Percentiles rank a stretch among this genome's conserved stretches.
Conservation (phyloP, 2,329 filamentous ascomycete species). For the Sclerotiophoma versabilis region DNA sequence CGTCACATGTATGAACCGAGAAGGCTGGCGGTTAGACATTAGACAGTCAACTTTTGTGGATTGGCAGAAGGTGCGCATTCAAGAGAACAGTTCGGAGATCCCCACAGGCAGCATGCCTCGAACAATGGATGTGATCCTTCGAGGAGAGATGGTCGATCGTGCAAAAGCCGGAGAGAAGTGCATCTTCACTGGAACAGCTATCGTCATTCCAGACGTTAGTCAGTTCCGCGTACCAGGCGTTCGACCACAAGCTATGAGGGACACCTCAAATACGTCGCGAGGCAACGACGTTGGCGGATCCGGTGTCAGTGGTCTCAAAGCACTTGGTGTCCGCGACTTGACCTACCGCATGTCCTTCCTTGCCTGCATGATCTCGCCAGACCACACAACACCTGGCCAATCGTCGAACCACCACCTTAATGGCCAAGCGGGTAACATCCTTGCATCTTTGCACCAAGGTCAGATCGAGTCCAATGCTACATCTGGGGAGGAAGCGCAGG, state of each 20-base stretch:
- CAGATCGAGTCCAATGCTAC: conserved; percentile 67
- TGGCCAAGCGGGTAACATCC: conserved; percentile 81
- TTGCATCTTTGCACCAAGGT: conserved; percentile 80
- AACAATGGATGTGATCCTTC: conserved; percentile 95
- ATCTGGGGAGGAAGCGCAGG: conserved; percentile 84
- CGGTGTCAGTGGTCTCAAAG: conserved; percentile 87
- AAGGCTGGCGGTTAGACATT: conserved; percentile 97
- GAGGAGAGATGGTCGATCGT: conserved; percentile 96
- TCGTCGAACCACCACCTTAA: conserved; percentile 71
- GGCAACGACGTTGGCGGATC: conserved; percentile 81
- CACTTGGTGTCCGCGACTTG: conserved; percentile 90
- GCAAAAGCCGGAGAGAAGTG: conserved; percentile 98
- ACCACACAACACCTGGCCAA: conserved; percentile 81
- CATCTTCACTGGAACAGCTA: conserved; percentile 94
- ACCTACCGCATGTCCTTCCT: conserved; percentile 97
- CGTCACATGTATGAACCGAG: conserved; percentile 81
- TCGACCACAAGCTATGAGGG: conserved; percentile 81
- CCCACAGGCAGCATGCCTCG: conserved; percentile 98
- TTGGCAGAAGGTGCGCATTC: conserved; percentile 98
- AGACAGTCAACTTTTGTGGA: conserved; percentile 97
- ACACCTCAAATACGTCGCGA: conserved; percentile 75
- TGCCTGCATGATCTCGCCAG: conserved; percentile 93
- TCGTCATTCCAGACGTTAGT: conserved; percentile 96
- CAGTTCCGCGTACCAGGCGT: conserved; percentile 90
- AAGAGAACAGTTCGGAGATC: conserved; percentile 98